Evolutionary conservation across 2,329 filamentous ascomycete genomes (phyloP), one percentile per base, ranked within the genome.

Genomic region (Zymoseptoria crescenta): DNA sequence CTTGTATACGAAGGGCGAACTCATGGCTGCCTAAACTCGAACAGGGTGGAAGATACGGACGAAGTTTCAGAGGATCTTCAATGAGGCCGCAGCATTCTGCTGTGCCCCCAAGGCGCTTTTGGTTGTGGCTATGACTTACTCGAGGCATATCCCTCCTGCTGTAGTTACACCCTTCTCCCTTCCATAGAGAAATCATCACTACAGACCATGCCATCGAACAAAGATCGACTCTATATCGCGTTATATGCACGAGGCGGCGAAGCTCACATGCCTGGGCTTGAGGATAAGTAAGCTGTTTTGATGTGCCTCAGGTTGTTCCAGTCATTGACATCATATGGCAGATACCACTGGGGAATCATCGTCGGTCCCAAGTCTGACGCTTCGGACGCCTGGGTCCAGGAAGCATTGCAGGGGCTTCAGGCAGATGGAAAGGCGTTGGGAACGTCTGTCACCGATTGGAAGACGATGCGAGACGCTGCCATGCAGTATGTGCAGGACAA

Each of bases 311-410:
- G 51, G 10, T 24, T n/a, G 52, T 9, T 7, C 6, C 9, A n/a
- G 19, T 28, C 20, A 35, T 19, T 54, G n/a, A n/a, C n/a, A n/a
- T n/a, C n/a, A n/a, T n/a, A n/a, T n/a, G n/a, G n/a, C 35, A 60
- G 45, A 16, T 60, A 60, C 27, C 58, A 60, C 52, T 57, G 50
- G 55, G 58, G 45, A 41, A n/a, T 60, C 20, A 57, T 60, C 24
- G n/a, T 60, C 10, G 58, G 55, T n/a, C 58, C 55, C 13, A 60
- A 60, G 49, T 45, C 29, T 79, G 76, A 65, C n/a, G n/a, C n/a
- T n/a, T n/a, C n/a, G n/a, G 73, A 78, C 0, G 60, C 27, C 0
- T 79, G 75, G 77, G 72, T 78, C 3, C 69, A 73, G 58, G 75
- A 79, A 62, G 76, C 75, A 3, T 61, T 78, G 30, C 61, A 71